phyloP scores from a whole-genome alignment of 352 stramenopile genomes.

The Nothophytophthora sp. region DNA sequence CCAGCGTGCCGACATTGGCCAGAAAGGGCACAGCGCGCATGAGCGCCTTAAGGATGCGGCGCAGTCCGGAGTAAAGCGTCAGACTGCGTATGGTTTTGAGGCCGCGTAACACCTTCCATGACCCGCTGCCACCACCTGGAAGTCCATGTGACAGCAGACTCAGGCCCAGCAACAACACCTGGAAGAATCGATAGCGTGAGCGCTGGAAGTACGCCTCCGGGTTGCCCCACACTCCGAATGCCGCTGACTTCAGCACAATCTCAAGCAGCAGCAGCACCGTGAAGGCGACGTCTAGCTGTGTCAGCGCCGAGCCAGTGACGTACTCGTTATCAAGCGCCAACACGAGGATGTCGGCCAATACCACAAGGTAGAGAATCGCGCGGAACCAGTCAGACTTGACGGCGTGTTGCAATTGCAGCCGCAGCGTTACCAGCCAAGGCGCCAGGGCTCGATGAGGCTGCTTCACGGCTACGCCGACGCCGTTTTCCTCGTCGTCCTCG shows the following conservation, averaged over 20 bases:
- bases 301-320: constrained; percentile 21
- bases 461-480: neutral
- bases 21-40: constrained; percentile 71
- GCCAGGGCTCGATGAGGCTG: constrained; percentile 5
- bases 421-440: constrained; percentile 27
- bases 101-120: constrained; percentile 57
- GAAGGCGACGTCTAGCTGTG: constrained; percentile 51
- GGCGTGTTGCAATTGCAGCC: constrained; percentile 21
- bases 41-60: constrained; percentile 69
- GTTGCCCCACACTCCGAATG: constrained; percentile 46
- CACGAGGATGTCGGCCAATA: constrained; percentile 54
- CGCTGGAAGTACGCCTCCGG: constrained; percentile 52
- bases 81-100: constrained; percentile 71
- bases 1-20: constrained; percentile 70
- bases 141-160: constrained; percentile 55
- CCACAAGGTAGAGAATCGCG: constrained; percentile 37
- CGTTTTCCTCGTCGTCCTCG: constrained; percentile 1
- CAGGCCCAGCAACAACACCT: constrained; percentile 44
- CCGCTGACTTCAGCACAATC: constrained; percentile 54
- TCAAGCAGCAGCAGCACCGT: constrained; percentile 66
- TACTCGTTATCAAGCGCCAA: constrained; percentile 64
- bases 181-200: constrained; percentile 51
- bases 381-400: constrained; percentile 59
- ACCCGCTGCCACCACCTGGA: constrained; percentile 8
- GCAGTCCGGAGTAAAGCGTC: constrained; percentile 62